Evolutionary conservation across 805 yeast genomes (phyloP), one percentile per base, ranked within the genome.

Genomic region (Limtongia smithiae): DNA sequence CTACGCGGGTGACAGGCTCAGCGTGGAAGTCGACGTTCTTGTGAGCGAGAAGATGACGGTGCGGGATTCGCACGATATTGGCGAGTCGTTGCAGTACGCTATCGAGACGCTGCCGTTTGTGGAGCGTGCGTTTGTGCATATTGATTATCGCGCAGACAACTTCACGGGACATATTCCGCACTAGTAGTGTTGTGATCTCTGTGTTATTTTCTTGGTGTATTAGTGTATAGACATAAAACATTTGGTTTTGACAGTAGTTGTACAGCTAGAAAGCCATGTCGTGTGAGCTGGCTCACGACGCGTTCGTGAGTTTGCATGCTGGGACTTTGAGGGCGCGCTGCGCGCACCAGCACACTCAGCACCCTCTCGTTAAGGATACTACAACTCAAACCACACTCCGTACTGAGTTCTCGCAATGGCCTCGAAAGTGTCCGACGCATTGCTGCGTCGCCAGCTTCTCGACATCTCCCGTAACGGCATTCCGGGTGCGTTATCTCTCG

Each of bases 41-140:
- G 73, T 79, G 45, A 78, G 79, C 55, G 68, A 69, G 24, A 63
- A 72, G 8, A 66, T 81, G 55, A 63, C 72, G 2, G 68, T 85
- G 60, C 75, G 80, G 50, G 94, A 85, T 59, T 72, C 81, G 46
- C 94, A 85, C 64, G 94, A 85, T 63, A 71, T 85, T 31, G 94
- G 87, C 3, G 94, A 85, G 65, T 82, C 90, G 0, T 68, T 85
- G 38, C 94, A 85, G 65, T 85, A 84, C 61, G 85, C 93, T 1
- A 72, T 85, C 22, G 94, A 85, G 57, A 79, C 89, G 0, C 68
- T 85, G 51, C 89, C 91, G 0, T 77, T 72, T 64, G 89, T 85
- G 2, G 91, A 85, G 62, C 71, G 94, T 44, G 88, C 90, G 1
- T 85, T 82, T 71, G 93, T 85, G 15, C 94, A 85, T 63, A 73